phyloP scores from a whole-genome alignment of 805 yeast species.

The Maudiozyma turicensis region DNA sequence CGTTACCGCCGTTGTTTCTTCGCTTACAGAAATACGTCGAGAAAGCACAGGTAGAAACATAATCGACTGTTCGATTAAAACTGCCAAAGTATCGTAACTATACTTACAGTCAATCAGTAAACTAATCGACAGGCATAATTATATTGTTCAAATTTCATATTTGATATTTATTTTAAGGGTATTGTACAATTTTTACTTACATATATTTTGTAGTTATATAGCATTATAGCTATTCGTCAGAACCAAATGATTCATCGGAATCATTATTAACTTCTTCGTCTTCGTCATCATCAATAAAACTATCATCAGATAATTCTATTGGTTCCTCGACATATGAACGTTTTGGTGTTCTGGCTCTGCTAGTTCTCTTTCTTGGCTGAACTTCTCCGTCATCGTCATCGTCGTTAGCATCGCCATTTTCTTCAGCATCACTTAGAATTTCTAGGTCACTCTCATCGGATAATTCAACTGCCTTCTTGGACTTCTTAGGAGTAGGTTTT shows the following conservation, averaged over 20 bases:
- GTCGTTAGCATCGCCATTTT: neutral
- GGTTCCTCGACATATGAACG: conserved; percentile 11
- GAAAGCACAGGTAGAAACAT: no score
- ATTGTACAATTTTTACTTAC: neutral
- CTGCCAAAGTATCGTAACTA: no score
- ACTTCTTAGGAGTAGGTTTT: conserved; percentile 1
- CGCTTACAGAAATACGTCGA: no score
- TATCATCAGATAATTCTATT: conserved; percentile 22
- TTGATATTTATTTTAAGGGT: neutral
- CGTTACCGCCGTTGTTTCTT: no score
- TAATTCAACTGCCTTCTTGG: conserved; percentile 9
- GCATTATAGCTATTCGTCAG: conserved; percentile 7
- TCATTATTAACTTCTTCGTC: conserved; percentile 7
- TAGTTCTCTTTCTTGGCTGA: conserved; percentile 13
- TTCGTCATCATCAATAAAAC: conserved; percentile 18
- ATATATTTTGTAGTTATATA: neutral
- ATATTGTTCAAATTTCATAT: neutral
- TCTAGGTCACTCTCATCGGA: conserved; percentile 21
- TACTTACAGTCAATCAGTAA: no score
- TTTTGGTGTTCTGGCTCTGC: conserved; percentile 13
- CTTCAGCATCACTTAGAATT: conserved; percentile 4
- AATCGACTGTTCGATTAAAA: no score
- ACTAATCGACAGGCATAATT: no score
- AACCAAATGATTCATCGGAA: conserved; percentile 17
- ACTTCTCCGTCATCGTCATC: conserved; percentile 9